Evolutionary conservation across 495 filamentous ascomycete species (phyloP).

Genomic region (Aspergillus wentii): DNA sequence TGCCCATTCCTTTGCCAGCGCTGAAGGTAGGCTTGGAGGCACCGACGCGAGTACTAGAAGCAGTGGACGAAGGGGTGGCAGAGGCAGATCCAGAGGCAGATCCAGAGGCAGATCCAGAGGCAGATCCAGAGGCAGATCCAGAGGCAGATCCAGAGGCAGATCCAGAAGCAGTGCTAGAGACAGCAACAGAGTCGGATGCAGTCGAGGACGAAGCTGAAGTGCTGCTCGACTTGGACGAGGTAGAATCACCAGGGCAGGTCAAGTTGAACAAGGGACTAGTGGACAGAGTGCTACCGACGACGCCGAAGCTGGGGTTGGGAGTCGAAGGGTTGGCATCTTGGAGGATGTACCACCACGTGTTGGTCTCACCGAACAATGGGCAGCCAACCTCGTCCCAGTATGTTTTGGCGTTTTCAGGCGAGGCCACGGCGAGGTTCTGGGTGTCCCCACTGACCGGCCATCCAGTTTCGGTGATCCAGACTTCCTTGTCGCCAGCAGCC

Average conservation of each 20-base stretch:
- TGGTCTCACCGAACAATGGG: conserved; percentile 58
- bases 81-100: conserved; percentile 12
- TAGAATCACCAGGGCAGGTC: conserved; percentile 41
- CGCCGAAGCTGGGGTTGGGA: conserved; percentile 68
- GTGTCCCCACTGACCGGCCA: conserved; percentile 69
- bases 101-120: conserved; percentile 13
- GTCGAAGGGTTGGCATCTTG: conserved; percentile 53
- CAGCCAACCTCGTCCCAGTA: conserved; percentile 83
- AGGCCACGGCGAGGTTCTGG: conserved; percentile 58
- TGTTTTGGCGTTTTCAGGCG: conserved; percentile 61
- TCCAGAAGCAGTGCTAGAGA: conserved; percentile 12
- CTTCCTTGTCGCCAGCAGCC: conserved; percentile 58
- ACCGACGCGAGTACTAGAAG: neutral
- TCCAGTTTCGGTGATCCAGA: conserved; percentile 91
- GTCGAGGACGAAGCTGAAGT: conserved; percentile 9
- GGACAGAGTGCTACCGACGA: conserved; percentile 47
- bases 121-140: conserved; percentile 10
- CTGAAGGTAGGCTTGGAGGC: no score
- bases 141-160: conserved; percentile 6
- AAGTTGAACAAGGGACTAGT: conserved; percentile 61
- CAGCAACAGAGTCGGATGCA: conserved; percentile 9
- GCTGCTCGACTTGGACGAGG: conserved; percentile 10
- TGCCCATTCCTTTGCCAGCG: no score
- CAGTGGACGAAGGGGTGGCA: neutral
- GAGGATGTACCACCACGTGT: conserved; percentile 73